Conservation (phyloP, 2,329 filamentous ascomycete species). For the Leptographium radiaticola region DNA sequence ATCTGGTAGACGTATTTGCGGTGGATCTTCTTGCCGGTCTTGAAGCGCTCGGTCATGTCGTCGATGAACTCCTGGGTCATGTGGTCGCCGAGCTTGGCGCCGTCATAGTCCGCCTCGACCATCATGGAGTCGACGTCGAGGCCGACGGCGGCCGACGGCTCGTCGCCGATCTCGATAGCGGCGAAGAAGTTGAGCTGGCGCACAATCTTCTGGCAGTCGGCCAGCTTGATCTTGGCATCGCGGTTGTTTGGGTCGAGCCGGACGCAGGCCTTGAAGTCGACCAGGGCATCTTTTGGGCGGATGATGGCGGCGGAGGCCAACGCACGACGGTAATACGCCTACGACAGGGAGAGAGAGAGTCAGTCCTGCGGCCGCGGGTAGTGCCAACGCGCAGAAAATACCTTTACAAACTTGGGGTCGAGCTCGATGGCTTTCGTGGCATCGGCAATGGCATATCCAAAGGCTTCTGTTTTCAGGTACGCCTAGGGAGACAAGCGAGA, state of each 20-base stretch:
- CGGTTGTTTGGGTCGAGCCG: conserved; percentile 79
- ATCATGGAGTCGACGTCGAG: conserved; percentile 77
- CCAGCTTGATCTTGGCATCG: conserved; percentile 78
- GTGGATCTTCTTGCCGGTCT: conserved; percentile 87
- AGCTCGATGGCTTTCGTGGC: conserved; percentile 84
- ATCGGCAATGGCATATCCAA: conserved; percentile 84
- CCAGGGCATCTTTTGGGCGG: conserved; percentile 72
- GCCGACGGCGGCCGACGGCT: conserved; percentile 82
- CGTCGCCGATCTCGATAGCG: conserved; percentile 86
- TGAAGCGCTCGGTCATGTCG: conserved; percentile 94
- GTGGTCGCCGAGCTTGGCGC: conserved; percentile 58
- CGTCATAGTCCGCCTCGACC: conserved; percentile 77
- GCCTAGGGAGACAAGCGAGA: conserved; percentile 38
- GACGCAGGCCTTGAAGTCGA: conserved; percentile 85
- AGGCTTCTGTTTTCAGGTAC: conserved; percentile 90
- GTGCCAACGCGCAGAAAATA: conserved; percentile 21
- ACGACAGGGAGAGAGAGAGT: conserved; percentile 1
- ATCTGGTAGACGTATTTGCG: conserved; percentile 98
- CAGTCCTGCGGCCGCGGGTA: background rate
- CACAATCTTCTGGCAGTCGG: conserved; percentile 90
- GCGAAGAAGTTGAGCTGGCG: conserved; percentile 86
- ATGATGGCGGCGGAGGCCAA: conserved; percentile 86
- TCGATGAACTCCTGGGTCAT: conserved; percentile 97
- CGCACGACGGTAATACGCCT: conserved; percentile 92
- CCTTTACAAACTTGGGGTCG: conserved; percentile 80